phyloP scores from a whole-genome alignment of 495 filamentous ascomycete species.

The Rusavskia elegans region DNA sequence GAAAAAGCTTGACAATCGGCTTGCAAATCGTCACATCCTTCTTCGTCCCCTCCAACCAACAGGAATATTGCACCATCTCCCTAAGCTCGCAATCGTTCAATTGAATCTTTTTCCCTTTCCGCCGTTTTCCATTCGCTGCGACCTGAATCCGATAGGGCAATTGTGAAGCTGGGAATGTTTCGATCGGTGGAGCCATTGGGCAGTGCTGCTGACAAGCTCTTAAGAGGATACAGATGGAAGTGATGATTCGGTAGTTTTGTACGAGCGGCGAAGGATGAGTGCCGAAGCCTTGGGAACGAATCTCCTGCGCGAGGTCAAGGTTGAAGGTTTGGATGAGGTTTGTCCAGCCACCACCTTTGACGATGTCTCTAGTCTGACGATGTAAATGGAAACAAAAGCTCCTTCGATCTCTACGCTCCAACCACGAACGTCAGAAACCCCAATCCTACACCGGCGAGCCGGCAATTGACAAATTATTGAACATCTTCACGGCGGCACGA shows the following conservation, averaged over 20 bases:
- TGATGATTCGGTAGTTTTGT: too few species aligned
- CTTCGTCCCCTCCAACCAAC: slow-evolving; percentile 42
- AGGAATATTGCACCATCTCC: slow-evolving; percentile 72
- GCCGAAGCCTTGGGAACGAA: slow-evolving; percentile 39
- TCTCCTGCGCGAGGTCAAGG: slow-evolving; percentile 48
- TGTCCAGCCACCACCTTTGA: slow-evolving; percentile 9
- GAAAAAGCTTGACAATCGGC: slow-evolving; percentile 63
- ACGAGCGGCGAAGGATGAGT: slow-evolving; percentile 13
- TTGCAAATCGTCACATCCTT: slow-evolving; percentile 49
- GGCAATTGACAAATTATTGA: slow-evolving; percentile 32
- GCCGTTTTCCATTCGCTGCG: slow-evolving; percentile 25
- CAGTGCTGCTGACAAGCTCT: too few species aligned
- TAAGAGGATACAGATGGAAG: too few species aligned
- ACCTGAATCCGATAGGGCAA: slow-evolving; percentile 35
- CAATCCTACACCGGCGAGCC: slow-evolving; percentile 26
- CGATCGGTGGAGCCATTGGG: slow-evolving; percentile 45
- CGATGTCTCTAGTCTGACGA: too few species aligned
- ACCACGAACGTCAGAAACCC: slow-evolving; percentile 4
- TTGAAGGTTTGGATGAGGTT: slow-evolving; percentile 51
- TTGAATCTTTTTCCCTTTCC: slow-evolving; percentile 38
- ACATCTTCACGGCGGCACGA: slow-evolving; percentile 18
- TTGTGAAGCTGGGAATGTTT: slow-evolving; percentile 35
- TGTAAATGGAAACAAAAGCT: slow-evolving; percentile 14
- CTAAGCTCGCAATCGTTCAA: slow-evolving; percentile 55
- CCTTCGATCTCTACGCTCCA: slow-evolving; percentile 29